phyloP scores from a whole-genome alignment of 1,284 basidiomycete genomes.

The Chondrostereum purpureum region DNA sequence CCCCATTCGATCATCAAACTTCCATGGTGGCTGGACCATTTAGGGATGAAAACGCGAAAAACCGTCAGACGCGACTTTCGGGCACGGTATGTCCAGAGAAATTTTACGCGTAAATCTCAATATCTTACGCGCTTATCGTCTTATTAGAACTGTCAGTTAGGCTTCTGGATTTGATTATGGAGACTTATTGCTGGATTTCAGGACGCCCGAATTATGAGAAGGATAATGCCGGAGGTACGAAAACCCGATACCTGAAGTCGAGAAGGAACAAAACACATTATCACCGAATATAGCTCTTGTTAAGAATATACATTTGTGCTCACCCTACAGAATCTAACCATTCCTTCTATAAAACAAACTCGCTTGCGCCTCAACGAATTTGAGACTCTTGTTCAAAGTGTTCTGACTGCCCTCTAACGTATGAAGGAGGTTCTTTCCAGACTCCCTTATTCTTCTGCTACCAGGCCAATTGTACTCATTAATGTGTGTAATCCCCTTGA shows the following conservation, averaged over 20 bases:
- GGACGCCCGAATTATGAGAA: conserved; percentile 43
- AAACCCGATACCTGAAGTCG: conserved; percentile 37
- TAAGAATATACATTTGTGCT: neutral
- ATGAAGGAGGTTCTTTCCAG: no score
- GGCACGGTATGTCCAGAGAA: no score
- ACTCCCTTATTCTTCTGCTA: no score
- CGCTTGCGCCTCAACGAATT: conserved; percentile 31
- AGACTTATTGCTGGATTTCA: conserved; percentile 49
- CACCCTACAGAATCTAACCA: no score
- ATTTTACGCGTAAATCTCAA: no score
- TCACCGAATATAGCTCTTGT: conserved; percentile 21
- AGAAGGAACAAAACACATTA: conserved; percentile 58
- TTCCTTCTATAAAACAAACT: conserved; percentile 34
- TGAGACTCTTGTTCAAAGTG: conserved; percentile 29
- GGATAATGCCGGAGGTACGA: conserved; percentile 37
- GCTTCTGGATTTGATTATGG: conserved; percentile 41
- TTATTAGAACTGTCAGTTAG: conserved; percentile 34
- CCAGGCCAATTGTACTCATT: no score
- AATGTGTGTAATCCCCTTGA: no score
- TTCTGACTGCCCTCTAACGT: conserved; percentile 27
- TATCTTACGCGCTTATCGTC: conserved; percentile 11
- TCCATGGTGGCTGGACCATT: conserved; percentile 40
- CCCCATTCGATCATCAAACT: conserved; percentile 38
- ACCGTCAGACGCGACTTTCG: conserved; percentile 38
- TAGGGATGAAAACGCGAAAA: conserved; percentile 33